These are phyloP conservation scores for Pythium oligandrum DNA, from an alignment of 352 stramenopile genomes.

Conservation along the genomic window DNA sequence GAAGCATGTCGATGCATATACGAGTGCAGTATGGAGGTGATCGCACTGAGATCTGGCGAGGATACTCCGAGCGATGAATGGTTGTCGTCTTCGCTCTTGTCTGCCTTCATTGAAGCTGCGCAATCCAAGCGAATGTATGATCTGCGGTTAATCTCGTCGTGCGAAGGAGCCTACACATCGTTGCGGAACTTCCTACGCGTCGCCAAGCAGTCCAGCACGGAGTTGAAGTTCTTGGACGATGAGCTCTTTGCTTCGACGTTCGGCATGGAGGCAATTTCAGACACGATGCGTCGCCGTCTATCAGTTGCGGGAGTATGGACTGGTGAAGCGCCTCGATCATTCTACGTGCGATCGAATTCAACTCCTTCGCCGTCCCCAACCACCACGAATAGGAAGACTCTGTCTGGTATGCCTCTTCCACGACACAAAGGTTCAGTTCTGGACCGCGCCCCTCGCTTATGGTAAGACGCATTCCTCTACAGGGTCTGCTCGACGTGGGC, in stretches of 20 bases:
- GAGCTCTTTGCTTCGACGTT: constrained; percentile 59
- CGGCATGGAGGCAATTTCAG: constrained; percentile 74
- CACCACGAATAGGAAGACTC: constrained; percentile 21
- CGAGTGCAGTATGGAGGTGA: constrained; percentile 58
- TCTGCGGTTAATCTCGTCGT: constrained; percentile 53
- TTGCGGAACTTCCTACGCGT: constrained; percentile 67
- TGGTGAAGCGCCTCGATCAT: constrained; percentile 51
- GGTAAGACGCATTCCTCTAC: constrained; percentile 28
- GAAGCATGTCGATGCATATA: constrained; percentile 61
- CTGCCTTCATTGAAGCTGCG: constrained; percentile 68
- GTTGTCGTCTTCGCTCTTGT: constrained; percentile 58
- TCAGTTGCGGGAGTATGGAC: constrained; percentile 75
- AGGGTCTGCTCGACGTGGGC: no score
- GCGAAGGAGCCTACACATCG: constrained; percentile 65
- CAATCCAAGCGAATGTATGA: constrained; percentile 48
- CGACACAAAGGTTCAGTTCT: constrained; percentile 9
- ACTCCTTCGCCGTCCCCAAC: constrained; percentile 24
- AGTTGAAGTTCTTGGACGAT: constrained; percentile 67
- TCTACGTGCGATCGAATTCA: constrained; percentile 39
- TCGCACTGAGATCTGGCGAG: constrained; percentile 55
- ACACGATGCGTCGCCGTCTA: constrained; percentile 64
- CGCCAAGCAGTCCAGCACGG: constrained; percentile 54
- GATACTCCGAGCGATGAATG: constrained; percentile 74
- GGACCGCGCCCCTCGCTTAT: constrained; percentile 35
- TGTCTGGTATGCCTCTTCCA: constrained; percentile 12